phyloP scores from a whole-genome alignment of 164 flowering plant species.

The Stephania cephalantha region DNA sequence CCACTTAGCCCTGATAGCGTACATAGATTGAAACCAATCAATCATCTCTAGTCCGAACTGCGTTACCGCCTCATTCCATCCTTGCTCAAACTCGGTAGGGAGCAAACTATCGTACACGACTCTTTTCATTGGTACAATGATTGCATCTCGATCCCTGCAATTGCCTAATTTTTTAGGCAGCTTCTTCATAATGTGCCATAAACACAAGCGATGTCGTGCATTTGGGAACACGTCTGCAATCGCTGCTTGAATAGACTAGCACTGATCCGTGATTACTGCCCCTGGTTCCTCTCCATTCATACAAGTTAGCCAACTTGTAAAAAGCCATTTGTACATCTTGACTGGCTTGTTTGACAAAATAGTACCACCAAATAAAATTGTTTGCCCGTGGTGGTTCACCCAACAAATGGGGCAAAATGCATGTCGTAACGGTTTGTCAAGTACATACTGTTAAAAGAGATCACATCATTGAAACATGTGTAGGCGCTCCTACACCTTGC shows the following conservation, averaged over 20 bases:
- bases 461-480: no score
- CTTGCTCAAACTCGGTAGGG: not conserved
- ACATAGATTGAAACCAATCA: not conserved
- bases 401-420: not conserved
- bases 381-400: not conserved
- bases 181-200: slow-evolving; percentile 2
- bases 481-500: not conserved
- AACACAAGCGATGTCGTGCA: slow-evolving; percentile 3
- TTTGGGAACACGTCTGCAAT: not conserved
- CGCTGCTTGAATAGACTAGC: not conserved
- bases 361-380: not conserved
- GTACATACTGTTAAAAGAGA: not conserved
- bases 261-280: slow-evolving; percentile 1
- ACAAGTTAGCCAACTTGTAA: not conserved
- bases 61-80: not conserved
- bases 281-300: not conserved
- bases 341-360: not conserved
- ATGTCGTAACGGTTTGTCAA: not conserved
- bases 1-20: not conserved
- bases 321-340: not conserved
- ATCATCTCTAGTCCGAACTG: not conserved
- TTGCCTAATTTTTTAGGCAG: not conserved
- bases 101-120: not conserved
- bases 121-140: not conserved
- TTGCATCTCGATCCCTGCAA: not conserved